Conservation (phyloP, 208 protist species). For the Acanthamoeba culbertsoni region DNA sequence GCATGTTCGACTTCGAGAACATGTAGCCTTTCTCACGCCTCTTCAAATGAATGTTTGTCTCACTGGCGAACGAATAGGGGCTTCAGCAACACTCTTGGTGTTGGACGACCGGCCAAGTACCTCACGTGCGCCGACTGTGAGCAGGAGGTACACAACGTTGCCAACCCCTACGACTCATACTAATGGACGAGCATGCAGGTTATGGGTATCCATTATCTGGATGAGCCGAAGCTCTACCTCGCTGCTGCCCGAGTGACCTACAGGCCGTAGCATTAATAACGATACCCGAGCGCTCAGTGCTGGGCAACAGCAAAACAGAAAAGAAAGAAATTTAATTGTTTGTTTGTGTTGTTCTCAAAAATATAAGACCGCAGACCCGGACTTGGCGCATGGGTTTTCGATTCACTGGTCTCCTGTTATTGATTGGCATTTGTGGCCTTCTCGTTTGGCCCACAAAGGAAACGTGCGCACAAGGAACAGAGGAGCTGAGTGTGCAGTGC, state of each 20-base stretch:
- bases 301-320: too few species aligned
- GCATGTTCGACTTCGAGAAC: neutral
- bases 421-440: too few species aligned
- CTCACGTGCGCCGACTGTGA: neutral
- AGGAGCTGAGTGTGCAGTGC: too few species aligned
- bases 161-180: neutral
- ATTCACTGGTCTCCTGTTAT: too few species aligned
- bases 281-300: too few species aligned
- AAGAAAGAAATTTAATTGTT: too few species aligned
- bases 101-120: neutral
- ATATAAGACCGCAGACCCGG: too few species aligned
- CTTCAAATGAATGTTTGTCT: neutral
- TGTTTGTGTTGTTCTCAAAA: too few species aligned
- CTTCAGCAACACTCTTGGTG: neutral
- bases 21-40: neutral
- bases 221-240: neutral
- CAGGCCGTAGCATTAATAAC: neutral
- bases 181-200: neutral
- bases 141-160: neutral
- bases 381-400: too few species aligned
- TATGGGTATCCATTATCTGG: neutral
- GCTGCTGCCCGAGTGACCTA: neutral
- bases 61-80: neutral
- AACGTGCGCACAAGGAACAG: too few species aligned
- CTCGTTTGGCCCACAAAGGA: too few species aligned